phyloP scores from a whole-genome alignment of 2,329 filamentous ascomycete species.

The Keithomyces neogunnii region DNA sequence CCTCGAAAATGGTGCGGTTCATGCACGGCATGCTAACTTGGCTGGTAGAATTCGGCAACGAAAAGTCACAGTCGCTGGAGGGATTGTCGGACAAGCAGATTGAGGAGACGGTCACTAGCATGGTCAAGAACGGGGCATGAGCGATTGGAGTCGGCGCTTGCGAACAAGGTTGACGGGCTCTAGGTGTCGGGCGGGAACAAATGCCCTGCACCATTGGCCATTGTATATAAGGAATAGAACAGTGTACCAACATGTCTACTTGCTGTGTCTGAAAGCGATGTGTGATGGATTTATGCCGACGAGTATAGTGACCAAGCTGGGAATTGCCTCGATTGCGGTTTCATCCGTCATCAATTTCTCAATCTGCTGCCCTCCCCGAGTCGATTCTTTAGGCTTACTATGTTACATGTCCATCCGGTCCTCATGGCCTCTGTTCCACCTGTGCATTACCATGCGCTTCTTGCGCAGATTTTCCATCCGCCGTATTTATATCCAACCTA shows the following conservation, averaged over 20 bases:
- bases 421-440: too few species aligned
- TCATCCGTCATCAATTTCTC: too few species aligned
- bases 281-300: neutral
- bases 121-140: constrained; percentile 34
- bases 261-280: neutral
- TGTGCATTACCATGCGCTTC: too few species aligned
- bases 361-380: too few species aligned
- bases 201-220: neutral
- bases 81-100: constrained; percentile 53
- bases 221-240: neutral
- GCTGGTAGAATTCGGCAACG: constrained; percentile 42
- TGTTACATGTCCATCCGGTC: too few species aligned
- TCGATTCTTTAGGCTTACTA: too few species aligned
- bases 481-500: too few species aligned
- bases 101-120: constrained; percentile 46
- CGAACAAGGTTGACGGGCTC: too few species aligned
- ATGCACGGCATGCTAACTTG: neutral
- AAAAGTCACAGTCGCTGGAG: constrained; percentile 50
- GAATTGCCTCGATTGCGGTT: too few species aligned
- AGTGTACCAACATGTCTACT: neutral
- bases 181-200: too few species aligned
- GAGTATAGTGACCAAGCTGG: neutral
- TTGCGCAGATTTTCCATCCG: too few species aligned
- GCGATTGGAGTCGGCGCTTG: neutral
- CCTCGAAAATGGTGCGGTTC: neutral